phyloP scores from a whole-genome alignment of 352 stramenopile species.

The Blastocystis sp. region DNA sequence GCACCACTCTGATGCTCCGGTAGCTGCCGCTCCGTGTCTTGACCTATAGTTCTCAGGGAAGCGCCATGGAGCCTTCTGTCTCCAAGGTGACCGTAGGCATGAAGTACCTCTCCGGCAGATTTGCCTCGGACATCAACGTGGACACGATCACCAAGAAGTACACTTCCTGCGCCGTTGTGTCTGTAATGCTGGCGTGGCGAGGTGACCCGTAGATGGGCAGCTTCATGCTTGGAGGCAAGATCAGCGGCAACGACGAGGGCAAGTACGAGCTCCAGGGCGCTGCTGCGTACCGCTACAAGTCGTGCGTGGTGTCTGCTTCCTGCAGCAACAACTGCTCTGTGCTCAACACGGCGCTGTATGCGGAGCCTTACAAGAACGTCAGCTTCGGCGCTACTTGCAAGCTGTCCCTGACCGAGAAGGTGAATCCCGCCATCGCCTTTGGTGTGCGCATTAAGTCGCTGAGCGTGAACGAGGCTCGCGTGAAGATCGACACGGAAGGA shows the following conservation, averaged over 20 bases:
- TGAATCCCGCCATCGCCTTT: conserved; percentile 44
- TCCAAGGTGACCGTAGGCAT: conserved; percentile 36
- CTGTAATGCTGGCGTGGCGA: neutral
- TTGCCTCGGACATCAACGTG: conserved; percentile 30
- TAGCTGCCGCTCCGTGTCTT: neutral
- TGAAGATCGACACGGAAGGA: conserved; percentile 37
- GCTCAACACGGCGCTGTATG: conserved; percentile 14
- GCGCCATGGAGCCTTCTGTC: conserved; percentile 6
- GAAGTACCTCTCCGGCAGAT: conserved; percentile 48
- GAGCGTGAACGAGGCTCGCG: conserved; percentile 3
- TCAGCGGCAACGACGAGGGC: conserved; percentile 22
- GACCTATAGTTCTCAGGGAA: conserved; percentile 25
- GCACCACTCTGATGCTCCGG: conserved; percentile 61
- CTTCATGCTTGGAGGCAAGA: conserved; percentile 31
- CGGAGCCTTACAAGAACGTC: conserved; percentile 50
- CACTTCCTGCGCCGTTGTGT: conserved; percentile 7
- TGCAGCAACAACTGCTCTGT: neutral
- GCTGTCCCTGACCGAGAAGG: neutral
- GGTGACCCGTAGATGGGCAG: neutral
- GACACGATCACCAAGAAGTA: conserved; percentile 51
- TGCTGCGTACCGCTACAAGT: conserved; percentile 24
- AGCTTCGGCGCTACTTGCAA: conserved; percentile 37
- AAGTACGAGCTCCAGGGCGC: neutral
- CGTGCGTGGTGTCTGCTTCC: conserved; percentile 6
- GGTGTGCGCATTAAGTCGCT: conserved; percentile 35